These are phyloP conservation scores for Ophiosphaerella herpotricha DNA, from an alignment of 2,329 filamentous ascomycete species.

Conservation along the genomic window DNA sequence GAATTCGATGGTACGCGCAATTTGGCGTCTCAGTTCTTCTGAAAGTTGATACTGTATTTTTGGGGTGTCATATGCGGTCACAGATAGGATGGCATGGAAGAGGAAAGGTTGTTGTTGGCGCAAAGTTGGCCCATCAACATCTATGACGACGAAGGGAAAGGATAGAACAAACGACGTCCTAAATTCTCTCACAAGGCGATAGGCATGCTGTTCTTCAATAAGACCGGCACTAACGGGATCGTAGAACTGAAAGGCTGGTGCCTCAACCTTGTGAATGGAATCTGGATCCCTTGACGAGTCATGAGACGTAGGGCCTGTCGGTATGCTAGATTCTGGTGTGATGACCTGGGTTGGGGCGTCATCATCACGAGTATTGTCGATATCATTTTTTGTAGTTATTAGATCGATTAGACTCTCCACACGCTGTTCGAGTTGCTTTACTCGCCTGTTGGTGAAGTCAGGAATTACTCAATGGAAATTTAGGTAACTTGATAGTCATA, in stretches of 20 bases:
- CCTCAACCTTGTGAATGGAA: neutral
- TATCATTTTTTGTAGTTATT: constrained; percentile 5
- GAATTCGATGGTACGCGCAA: constrained; percentile 39
- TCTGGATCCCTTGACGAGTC: neutral
- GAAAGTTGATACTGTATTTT: constrained; percentile 31
- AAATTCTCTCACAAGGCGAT: constrained; percentile 19
- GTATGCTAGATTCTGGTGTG: constrained; percentile 1
- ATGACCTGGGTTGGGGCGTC: neutral
- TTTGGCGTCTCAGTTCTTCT: constrained; percentile 30
- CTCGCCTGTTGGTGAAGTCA: constrained; percentile 15
- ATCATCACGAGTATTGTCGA: constrained; percentile 2
- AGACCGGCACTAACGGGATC: constrained; percentile 26
- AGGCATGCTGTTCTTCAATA: constrained; percentile 13
- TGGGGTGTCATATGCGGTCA: constrained; percentile 26
- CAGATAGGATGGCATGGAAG: constrained; percentile 41
- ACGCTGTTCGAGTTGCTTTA: constrained; percentile 29
- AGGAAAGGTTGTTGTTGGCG: constrained; percentile 39
- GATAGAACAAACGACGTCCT: constrained; percentile 13
- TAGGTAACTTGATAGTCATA: too few relatives aligned
- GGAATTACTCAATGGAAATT: neutral
- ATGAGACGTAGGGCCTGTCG: neutral
- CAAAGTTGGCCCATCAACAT: constrained; percentile 12
- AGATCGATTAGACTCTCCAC: constrained; percentile 30
- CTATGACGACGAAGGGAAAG: constrained; percentile 32
- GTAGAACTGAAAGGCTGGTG: constrained; percentile 7